These are phyloP conservation scores for Cryptosporidium parvum DNA, from an alignment of 169 alveolate genomes.

Conservation along the genomic window DNA sequence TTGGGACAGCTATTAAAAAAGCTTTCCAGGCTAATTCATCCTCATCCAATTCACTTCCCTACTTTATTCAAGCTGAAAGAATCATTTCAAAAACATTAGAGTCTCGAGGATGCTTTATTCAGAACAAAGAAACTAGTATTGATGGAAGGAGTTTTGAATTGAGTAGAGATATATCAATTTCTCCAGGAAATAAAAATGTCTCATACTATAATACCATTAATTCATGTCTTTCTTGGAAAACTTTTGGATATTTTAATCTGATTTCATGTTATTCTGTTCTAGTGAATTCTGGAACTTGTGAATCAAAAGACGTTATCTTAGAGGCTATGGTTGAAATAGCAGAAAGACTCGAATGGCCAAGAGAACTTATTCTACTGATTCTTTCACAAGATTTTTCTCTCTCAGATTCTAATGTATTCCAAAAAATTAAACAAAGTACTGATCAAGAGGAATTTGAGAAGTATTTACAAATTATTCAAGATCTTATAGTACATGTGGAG, in stretches of 20 bases:
- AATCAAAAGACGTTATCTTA: constrained; percentile 5
- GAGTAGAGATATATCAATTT: not conserved
- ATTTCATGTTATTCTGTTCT: constrained; percentile 60
- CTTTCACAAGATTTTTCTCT: constrained; percentile 48
- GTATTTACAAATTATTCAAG: not conserved
- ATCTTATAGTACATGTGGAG: constrained; percentile 24
- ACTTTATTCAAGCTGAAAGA: constrained; percentile 29
- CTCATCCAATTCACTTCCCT: constrained; percentile 18
- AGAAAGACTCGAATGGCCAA: constrained; percentile 44
- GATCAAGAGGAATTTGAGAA: constrained; percentile 18
- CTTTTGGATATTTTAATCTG: constrained; percentile 60
- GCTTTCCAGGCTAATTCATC: not conserved
- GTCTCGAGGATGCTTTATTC: not conserved
- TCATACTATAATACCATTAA: constrained; percentile 24
- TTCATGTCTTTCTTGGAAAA: constrained; percentile 66
- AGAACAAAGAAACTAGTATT: not conserved
- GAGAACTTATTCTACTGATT: constrained; percentile 21
- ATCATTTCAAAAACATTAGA: not conserved
- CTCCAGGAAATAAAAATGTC: not conserved
- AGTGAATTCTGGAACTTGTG: constrained; percentile 31
- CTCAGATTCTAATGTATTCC: constrained; percentile 4
- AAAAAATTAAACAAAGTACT: constrained; percentile 1
- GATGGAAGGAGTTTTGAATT: not conserved
- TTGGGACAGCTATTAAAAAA: constrained; percentile 21
- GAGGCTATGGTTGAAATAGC: constrained; percentile 36